Conservation (phyloP, 2,329 filamentous ascomycete genomes). For the Samsoniella hepiali region DNA sequence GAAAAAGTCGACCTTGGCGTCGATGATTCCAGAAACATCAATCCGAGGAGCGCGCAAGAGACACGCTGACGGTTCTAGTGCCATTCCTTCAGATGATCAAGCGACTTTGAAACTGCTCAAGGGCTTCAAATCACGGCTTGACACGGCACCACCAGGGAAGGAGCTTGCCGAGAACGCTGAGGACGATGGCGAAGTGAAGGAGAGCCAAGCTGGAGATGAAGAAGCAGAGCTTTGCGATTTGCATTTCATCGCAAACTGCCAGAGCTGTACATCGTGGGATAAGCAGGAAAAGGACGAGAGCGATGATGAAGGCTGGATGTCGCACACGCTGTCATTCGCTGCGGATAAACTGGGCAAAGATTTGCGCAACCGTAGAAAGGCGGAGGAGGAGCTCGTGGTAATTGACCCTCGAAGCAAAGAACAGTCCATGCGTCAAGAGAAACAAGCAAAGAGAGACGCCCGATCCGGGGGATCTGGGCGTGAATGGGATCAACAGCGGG, state of each 20-base stretch:
- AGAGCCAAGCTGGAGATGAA: conserved; percentile 46
- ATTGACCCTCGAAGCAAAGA: conserved; percentile 89
- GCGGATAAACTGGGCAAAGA: conserved; percentile 92
- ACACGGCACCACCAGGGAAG: conserved; percentile 45
- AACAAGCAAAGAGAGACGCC: conserved; percentile 56
- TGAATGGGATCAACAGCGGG: conserved; percentile 50
- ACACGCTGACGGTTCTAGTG: conserved; percentile 53
- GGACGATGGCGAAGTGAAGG: conserved; percentile 21
- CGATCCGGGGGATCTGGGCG: conserved; percentile 51
- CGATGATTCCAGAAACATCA: conserved; percentile 70
- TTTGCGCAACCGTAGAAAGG: conserved; percentile 83
- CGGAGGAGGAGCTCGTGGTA: conserved; percentile 85
- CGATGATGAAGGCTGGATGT: conserved; percentile 75
- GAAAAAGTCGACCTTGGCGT: conserved; percentile 66
- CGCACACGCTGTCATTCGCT: conserved; percentile 78
- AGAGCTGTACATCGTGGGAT: conserved; percentile 87
- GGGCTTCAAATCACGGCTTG: conserved; percentile 76
- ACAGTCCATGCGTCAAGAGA: conserved; percentile 65
- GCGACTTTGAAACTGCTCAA: conserved; percentile 68
- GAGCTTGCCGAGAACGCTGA: conserved; percentile 29
- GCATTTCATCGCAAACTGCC: conserved; percentile 93
- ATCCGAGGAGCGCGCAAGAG: conserved; percentile 65
- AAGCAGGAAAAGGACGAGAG: conserved; percentile 57
- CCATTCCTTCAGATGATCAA: conserved; percentile 55
- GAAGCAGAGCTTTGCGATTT: conserved; percentile 82